Evolutionary conservation across 2,329 filamentous ascomycete species (phyloP), one percentile per base, ranked within the genome.

Genomic region (Cercospora berteroae): DNA sequence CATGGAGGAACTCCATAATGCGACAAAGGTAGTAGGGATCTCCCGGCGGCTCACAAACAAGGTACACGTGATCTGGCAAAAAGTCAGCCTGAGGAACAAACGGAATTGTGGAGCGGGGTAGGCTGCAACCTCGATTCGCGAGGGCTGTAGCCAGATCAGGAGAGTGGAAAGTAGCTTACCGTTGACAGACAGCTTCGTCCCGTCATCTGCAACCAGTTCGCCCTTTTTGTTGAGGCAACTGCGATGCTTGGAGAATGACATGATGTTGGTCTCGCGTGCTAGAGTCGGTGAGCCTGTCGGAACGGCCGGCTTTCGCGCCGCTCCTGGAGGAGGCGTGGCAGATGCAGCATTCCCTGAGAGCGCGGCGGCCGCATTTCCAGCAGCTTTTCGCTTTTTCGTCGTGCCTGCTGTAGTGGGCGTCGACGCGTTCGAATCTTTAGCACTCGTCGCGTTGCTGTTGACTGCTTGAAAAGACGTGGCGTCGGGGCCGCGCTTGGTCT

Each of bases 11-110:
- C 79, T 99, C 94, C 95, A 99, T 99, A 79, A 99, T 95, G 74
- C 95, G 92, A 71, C 92, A 95, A 71, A 99, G 84, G 79, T 99
- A 99, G 82, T 99, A 99, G 64, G 95, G 95, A 81, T 99, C 95
- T 63, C 95, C 95, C 16, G 95, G 95, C 60, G 95, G 95, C 81
- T 99, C 95, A 81, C 94, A 98, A 71, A 99, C 91, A 70, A 98
- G 88, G 83, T 98, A 99, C 73, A 97, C 92, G 83, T 98, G 88
- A 80, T 92, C 89, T 91, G 76, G 56, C 29, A 12, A 73, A 66
- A 73, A 72, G 75, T 82, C 76, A 82, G 81, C 74, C 75, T 73
- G 66, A 74, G 64, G 60, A 56, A 67, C 52, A 25, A 67, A 48
- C 42, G 52, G 25, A 57, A 52, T 16, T 27, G 48, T 61, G 57